Conservation (phyloP, 768 basidiomycete genomes). For the Trametes elegans region DNA sequence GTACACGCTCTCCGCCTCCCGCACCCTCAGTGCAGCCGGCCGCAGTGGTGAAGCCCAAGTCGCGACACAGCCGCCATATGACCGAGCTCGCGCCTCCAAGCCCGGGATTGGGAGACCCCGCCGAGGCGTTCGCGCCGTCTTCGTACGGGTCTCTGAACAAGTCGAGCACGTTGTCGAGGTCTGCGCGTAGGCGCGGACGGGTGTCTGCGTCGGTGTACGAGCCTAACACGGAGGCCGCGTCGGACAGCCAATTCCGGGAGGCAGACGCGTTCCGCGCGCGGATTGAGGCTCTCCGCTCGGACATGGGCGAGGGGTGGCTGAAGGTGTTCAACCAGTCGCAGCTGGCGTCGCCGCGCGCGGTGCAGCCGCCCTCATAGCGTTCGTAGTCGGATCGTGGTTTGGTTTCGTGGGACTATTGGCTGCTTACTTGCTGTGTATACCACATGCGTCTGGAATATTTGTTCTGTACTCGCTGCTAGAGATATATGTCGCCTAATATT, state of each 20-base stretch:
- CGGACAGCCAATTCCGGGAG: slow-evolving; percentile 39
- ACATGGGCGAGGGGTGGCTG: slow-evolving; percentile 90
- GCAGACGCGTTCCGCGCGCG: slow-evolving; percentile 72
- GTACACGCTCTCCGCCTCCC: neutral
- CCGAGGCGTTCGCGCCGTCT: slow-evolving; percentile 5
- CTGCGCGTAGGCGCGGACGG: slow-evolving; percentile 48
- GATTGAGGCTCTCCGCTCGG: slow-evolving; percentile 79
- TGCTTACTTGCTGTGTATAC: slow-evolving; percentile 8
- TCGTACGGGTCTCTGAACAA: slow-evolving; percentile 21
- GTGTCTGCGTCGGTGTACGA: slow-evolving; percentile 66
- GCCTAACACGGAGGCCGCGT: slow-evolving; percentile 31
- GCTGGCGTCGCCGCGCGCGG: slow-evolving; percentile 21
- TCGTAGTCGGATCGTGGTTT: neutral
- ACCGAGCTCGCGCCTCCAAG: slow-evolving; percentile 42
- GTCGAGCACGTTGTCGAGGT: slow-evolving; percentile 35
- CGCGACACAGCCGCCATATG: slow-evolving; percentile 47
- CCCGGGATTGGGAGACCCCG: slow-evolving; percentile 13
- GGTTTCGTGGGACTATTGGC: neutral
- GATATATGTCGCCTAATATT: slow-evolving; percentile 1
- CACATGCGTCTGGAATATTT: slow-evolving; percentile 15
- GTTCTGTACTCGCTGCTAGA: slow-evolving; percentile 12
- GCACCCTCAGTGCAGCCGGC: slow-evolving; percentile 23
- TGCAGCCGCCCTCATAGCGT: neutral
- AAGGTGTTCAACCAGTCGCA: slow-evolving; percentile 78
- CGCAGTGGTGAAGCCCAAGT: slow-evolving; percentile 21